phyloP scores from a whole-genome alignment of 495 filamentous ascomycete species.

The Penicillium bialowiezense region DNA sequence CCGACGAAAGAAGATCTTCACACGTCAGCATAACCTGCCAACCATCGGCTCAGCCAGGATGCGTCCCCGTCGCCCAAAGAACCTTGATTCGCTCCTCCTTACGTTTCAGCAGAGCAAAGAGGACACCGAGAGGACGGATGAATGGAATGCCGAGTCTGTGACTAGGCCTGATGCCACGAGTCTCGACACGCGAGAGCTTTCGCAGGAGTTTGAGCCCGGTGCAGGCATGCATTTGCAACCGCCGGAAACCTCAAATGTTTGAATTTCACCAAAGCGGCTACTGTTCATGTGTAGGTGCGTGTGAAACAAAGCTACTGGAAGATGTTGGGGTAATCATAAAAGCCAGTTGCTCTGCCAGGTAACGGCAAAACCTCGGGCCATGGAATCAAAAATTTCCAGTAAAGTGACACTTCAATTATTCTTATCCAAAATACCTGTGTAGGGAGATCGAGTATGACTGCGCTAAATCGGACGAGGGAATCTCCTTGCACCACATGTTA shows the following conservation, averaged over 20 bases:
- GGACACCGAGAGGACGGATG: background rate
- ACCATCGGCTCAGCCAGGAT: conserved; percentile 5
- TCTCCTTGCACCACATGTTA: too few relatives aligned
- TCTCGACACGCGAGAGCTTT: background rate
- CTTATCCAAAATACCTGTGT: too few relatives aligned
- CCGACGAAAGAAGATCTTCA: background rate
- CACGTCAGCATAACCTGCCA: conserved; percentile 1
- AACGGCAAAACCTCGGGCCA: too few relatives aligned
- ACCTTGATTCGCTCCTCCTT: background rate
- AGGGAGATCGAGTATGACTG: too few relatives aligned
- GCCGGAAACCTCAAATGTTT: background rate
- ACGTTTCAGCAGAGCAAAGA: background rate
- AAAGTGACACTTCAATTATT: too few relatives aligned
- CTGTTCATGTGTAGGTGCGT: too few relatives aligned
- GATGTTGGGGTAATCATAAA: too few relatives aligned
- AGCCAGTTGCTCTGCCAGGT: too few relatives aligned
- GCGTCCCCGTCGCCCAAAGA: background rate
- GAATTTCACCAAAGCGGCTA: background rate
- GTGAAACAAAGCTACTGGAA: too few relatives aligned
- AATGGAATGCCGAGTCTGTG: background rate
- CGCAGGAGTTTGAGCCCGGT: conserved; percentile 3
- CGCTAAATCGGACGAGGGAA: too few relatives aligned
- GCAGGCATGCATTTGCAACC: background rate
- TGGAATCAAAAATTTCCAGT: too few relatives aligned
- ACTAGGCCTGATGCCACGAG: background rate